Evolutionary conservation across 192 early-diverging fungal species (phyloP).

Genomic region (Coemansia asiatica): DNA sequence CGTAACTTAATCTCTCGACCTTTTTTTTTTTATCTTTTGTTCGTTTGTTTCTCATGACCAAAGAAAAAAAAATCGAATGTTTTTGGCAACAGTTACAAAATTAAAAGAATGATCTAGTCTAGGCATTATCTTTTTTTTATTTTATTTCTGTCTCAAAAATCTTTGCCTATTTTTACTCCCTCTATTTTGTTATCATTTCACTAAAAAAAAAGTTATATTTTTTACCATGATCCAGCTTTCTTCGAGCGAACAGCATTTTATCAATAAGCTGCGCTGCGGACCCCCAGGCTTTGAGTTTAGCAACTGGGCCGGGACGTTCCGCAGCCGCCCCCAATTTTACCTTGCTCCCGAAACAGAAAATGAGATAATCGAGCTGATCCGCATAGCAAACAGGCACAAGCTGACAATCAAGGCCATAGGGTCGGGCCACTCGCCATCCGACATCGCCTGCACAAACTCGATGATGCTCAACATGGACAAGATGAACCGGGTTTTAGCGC

Average conservation of each 20-base stretch:
- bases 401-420: constrained; percentile 66
- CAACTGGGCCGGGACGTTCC: constrained; percentile 73
- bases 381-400: constrained; percentile 27
- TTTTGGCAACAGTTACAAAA: too few relatives aligned
- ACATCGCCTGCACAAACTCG: constrained; percentile 65
- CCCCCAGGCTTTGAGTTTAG: constrained; percentile 36
- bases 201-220: neutral
- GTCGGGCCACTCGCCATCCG: constrained; percentile 74
- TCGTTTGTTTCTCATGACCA: too few relatives aligned
- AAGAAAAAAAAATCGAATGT: too few relatives aligned
- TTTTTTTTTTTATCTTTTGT: too few relatives aligned
- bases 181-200: neutral
- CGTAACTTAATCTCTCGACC: too few relatives aligned
- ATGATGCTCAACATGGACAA: constrained; percentile 72
- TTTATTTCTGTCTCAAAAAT: too few relatives aligned
- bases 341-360: constrained; percentile 62
- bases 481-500: constrained; percentile 56
- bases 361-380: constrained; percentile 61
- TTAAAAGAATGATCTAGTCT: too few relatives aligned
- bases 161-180: neutral
- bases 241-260: constrained; percentile 18
- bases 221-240: neutral
- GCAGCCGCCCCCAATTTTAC: constrained; percentile 58
- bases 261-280: constrained; percentile 22
- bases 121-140: too few relatives aligned